Conservation (phyloP, 148 eudicot genomes). For the Simmondsia chinensis region DNA sequence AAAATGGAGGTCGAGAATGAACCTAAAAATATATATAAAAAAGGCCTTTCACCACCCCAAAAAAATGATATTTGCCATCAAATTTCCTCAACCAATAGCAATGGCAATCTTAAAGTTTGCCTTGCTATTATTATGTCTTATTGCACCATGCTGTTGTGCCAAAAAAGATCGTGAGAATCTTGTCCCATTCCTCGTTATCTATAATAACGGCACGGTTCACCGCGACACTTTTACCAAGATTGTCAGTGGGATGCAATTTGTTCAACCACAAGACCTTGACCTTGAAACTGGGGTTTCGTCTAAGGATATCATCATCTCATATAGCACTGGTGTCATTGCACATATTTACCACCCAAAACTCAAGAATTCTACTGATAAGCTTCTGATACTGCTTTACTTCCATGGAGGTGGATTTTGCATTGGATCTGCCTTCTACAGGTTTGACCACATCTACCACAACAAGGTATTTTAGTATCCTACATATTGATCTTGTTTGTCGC, state of each 20-base stretch:
- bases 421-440: conserved; percentile 5
- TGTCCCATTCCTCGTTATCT: not conserved
- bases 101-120: too few relatives aligned
- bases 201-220: not conserved
- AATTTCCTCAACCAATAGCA: too few relatives aligned
- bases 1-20: too few relatives aligned
- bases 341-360: conserved; percentile 26
- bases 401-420: conserved; percentile 33
- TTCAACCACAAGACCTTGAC: not conserved
- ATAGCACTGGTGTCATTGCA: conserved; percentile 12
- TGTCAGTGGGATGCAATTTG: not conserved
- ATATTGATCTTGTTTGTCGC: too few relatives aligned
- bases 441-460: conserved; percentile 21
- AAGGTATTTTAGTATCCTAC: too few relatives aligned
- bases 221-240: too few relatives aligned
- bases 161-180: too few relatives aligned
- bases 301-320: conserved; percentile 19
- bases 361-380: conserved; percentile 3
- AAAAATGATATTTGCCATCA: too few relatives aligned
- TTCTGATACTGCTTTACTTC: conserved; percentile 23
- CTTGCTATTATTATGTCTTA: too few relatives aligned
- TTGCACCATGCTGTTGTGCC: too few relatives aligned
- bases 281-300: conserved; percentile 22
- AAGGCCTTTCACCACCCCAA: too few relatives aligned
- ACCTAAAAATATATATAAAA: too few relatives aligned